phyloP scores from a whole-genome alignment of 768 basidiomycete species.

The Pilatotrama ljubarskyi region DNA sequence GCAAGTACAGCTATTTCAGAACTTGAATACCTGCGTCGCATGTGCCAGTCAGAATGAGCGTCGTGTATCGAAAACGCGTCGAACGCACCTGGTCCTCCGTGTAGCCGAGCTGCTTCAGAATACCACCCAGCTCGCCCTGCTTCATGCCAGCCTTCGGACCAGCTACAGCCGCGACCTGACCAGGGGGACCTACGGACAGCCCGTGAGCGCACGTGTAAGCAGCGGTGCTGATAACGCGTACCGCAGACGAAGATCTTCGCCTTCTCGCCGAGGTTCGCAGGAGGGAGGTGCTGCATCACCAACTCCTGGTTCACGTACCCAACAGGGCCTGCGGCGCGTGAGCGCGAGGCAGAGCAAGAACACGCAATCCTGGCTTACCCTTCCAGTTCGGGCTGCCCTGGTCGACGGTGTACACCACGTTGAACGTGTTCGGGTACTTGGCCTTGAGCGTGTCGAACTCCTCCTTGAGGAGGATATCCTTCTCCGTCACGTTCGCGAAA shows the following conservation, averaged over 20 bases:
- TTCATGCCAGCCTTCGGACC: constrained; percentile 88
- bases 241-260: constrained; percentile 91
- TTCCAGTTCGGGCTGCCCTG: constrained; percentile 69
- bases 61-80: neutral
- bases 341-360: too few relatives aligned
- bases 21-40: constrained; percentile 26
- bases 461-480: constrained; percentile 86
- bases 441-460: constrained; percentile 71
- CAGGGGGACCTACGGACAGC: constrained; percentile 68
- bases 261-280: constrained; percentile 67
- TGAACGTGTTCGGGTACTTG: constrained; percentile 68
- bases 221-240: constrained; percentile 34
- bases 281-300: constrained; percentile 70
- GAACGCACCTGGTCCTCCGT: constrained; percentile 72
- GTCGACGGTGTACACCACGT: constrained; percentile 87
- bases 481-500: constrained; percentile 87
- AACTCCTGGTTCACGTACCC: constrained; percentile 78
- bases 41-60: neutral
- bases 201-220: neutral
- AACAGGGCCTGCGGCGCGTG: too few relatives aligned
- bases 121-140: constrained; percentile 80
- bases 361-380: constrained; percentile 46
- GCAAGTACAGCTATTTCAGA: constrained; percentile 9
- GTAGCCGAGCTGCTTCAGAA: constrained; percentile 88
- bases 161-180: constrained; percentile 83